Evolutionary conservation across 257 asterid species (phyloP).

Genomic region (Primulina tabacum): DNA sequence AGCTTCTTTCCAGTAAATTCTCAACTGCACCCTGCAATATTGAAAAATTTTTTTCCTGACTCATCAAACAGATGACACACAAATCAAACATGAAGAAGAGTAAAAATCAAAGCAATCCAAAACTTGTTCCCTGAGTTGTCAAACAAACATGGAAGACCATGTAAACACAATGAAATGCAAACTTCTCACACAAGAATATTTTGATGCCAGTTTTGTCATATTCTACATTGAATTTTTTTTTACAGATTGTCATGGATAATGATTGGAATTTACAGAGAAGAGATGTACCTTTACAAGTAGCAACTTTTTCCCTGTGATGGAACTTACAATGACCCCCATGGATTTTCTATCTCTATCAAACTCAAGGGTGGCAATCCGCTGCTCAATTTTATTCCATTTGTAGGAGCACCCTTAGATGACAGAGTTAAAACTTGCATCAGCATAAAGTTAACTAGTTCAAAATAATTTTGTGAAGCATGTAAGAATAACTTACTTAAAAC

Average conservation of each 20-base stretch:
- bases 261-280: neutral
- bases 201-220: neutral
- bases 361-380: slow-evolving; percentile 94
- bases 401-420: slow-evolving; percentile 59
- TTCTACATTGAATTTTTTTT: neutral
- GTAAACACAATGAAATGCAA: neutral
- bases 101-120: neutral
- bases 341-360: slow-evolving; percentile 98
- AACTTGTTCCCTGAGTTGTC: neutral
- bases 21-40: slow-evolving; percentile 92
- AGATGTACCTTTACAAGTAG: slow-evolving; percentile 78
- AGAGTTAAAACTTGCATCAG: slow-evolving; percentile 32
- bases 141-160: slow-evolving; percentile 6
- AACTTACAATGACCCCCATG: slow-evolving; percentile 86
- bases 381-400: slow-evolving; percentile 67
- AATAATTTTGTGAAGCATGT: neutral
- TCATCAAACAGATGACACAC: neutral
- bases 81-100: neutral
- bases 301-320: slow-evolving; percentile 57
- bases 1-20: slow-evolving; percentile 85
- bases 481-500: slow-evolving; percentile 58
- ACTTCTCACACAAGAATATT: neutral
- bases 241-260: slow-evolving; percentile 3
- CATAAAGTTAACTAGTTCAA: neutral
- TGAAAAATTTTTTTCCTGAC: neutral